Base-by-base conservation (phyloP, 148 eudicot species). In the Fagopyrum homotropicum region DNA sequence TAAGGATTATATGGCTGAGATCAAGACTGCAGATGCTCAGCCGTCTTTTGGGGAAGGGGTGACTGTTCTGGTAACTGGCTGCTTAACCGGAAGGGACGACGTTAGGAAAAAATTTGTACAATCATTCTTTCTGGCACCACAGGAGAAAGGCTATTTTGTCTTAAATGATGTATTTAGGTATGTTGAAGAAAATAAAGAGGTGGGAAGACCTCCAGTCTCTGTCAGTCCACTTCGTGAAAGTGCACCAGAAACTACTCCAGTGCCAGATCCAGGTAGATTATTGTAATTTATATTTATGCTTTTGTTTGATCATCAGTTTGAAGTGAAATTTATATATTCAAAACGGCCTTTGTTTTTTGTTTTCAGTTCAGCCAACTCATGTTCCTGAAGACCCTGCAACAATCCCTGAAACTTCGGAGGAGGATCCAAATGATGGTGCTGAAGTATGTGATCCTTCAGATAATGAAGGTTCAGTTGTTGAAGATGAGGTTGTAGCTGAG, bases 121-220 rank as follows among this genome's bases (percentile, higher is more conserved):
- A 74, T 79, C 92, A 10, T 93, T 93, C 76, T 93, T 91, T 78
- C 87, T 91, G 73, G 98, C 98, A 60, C 98, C 96, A 45, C 93
- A 90, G 81, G 97, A 91, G 72, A 91, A 82, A 75, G 97, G 98
- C 17, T 93, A 81, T 84, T 93, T 86, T 85, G 98, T 93, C 72
- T 79, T 89, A 72, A 93, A 93, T 74, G 97, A 93, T 85, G 88
- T 91, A 22, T 88, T 93, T 75, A 86, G 94, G 78, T 91, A 82
- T 77, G 78, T 91, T 30, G 89, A 86, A 26, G 88, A 83, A 50
- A 79, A 61, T 45, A 81, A 64, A 43, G 56, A 74, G 26, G 40
- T 60, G 46, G 85, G 76, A 48, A 64, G 48, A 3, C 73, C 35
- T 74, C 12, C 81, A 9, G 59, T 44, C 76, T 55, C 83, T 6